These are phyloP conservation scores for Globisporangium rhizosaccharum DNA, from an alignment of 352 stramenopile species.

Conservation along the genomic window DNA sequence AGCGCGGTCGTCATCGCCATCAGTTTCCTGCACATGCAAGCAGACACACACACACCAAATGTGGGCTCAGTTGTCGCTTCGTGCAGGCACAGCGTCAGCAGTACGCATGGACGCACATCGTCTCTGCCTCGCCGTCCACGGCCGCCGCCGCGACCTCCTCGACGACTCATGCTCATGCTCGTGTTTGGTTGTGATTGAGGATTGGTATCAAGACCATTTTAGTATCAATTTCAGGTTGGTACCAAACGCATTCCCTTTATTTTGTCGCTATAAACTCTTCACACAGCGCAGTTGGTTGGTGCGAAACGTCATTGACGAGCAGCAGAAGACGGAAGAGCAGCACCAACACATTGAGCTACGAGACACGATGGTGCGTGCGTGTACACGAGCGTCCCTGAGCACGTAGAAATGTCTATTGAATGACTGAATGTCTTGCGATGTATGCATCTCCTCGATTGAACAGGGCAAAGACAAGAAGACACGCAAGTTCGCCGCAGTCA, in stretches of 20 bases:
- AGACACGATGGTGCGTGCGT: slow-evolving; percentile 13
- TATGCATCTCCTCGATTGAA: not conserved
- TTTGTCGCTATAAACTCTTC: too few species aligned
- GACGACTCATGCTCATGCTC: slow-evolving; percentile 9
- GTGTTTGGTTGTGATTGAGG: not conserved
- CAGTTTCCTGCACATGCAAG: not conserved
- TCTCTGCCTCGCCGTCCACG: slow-evolving; percentile 4
- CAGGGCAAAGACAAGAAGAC: slow-evolving; percentile 98
- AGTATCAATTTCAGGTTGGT: slow-evolving; percentile 6
- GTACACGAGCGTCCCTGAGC: not conserved
- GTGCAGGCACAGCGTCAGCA: not conserved
- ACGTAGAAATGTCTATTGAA: not conserved
- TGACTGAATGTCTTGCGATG: too few species aligned
- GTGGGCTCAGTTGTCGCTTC: not conserved
- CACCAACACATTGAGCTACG: not conserved
- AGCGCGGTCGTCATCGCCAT: slow-evolving; percentile 21
- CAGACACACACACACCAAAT: not conserved
- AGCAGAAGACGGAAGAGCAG: not conserved
- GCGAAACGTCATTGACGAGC: slow-evolving; percentile 12
- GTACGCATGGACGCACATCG: slow-evolving; percentile 3
- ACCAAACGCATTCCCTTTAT: too few species aligned
- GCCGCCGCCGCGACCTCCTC: slow-evolving; percentile 7
- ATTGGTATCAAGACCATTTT: not conserved
- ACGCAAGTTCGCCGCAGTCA: slow-evolving; percentile 96
- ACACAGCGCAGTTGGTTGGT: too few species aligned